A percentile compares a stretch with the other conserved stretches of the same genome.
These are phyloP conservation scores for Cetraspora pellucida DNA, from an alignment of 192 early-diverging fungal genomes.

Conservation along the genomic window DNA sequence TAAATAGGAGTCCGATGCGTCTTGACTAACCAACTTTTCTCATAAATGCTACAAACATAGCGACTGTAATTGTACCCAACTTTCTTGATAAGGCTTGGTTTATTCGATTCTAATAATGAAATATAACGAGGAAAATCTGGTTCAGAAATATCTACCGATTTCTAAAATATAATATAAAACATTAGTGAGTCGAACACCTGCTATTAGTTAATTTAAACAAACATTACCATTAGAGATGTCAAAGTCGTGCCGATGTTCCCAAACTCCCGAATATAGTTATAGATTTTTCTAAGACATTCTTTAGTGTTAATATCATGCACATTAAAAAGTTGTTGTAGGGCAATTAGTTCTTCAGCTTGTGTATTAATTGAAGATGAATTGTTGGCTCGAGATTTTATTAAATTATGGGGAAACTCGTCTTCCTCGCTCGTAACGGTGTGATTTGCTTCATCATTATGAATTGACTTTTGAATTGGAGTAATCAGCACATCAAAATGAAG, in stretches of 20 bases:
- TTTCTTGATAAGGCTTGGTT: slow-evolving; percentile 26
- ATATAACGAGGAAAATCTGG: slow-evolving; percentile 13
- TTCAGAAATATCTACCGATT: neutral
- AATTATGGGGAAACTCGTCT: no score
- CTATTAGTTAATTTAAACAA: neutral
- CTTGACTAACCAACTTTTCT: slow-evolving; percentile 9
- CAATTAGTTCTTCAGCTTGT: neutral
- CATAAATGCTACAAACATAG: slow-evolving; percentile 29
- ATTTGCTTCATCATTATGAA: no score
- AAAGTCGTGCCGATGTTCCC: neutral
- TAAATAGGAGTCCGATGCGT: neutral
- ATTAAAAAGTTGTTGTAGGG: neutral
- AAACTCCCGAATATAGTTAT: neutral
- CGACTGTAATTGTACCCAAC: slow-evolving; percentile 25
- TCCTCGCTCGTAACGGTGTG: no score
- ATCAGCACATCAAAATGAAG: neutral
- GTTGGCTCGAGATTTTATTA: no score
- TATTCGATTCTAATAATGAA: slow-evolving; percentile 15
- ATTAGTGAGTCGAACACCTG: neutral
- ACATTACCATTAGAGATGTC: slow-evolving; percentile 25
- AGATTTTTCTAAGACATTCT: neutral
- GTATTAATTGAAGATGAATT: neutral
- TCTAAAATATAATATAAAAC: neutral
- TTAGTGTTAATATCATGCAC: neutral
- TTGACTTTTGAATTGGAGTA: neutral